Percentiles rank a stretch among this genome's conserved stretches.
Conservation (phyloP, 75 land plant species). For the Gnetum montanum region DNA sequence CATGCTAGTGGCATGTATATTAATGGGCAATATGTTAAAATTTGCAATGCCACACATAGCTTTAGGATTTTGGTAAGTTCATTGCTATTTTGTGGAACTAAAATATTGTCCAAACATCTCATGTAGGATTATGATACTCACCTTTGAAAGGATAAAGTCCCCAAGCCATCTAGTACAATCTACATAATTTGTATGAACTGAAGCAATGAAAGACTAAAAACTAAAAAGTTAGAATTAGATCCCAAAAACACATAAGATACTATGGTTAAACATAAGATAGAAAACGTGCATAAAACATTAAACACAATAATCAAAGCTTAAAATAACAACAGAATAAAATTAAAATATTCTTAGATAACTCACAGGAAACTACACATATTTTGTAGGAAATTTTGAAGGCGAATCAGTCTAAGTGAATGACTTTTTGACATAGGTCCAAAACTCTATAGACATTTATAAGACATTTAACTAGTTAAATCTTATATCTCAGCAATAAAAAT, state of each 20-base stretch:
- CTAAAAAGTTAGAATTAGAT: neutral
- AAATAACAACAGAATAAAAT: neutral
- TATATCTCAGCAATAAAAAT: neutral
- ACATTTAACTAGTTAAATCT: no score
- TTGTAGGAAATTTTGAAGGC: slow-evolving; percentile 92
- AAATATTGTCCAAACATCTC: no score
- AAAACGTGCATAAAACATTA: neutral
- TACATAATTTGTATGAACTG: slow-evolving; percentile 92
- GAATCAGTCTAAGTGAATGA: slow-evolving; percentile 92
- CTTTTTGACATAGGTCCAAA: slow-evolving; percentile 89
- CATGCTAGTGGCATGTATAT: no score
- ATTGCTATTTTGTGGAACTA: no score
- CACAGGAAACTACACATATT: slow-evolving; percentile 97
- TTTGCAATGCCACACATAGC: no score
- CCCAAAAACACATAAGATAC: neutral
- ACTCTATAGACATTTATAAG: slow-evolving; percentile 37
- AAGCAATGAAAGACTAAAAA: slow-evolving; percentile 73
- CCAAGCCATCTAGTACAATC: slow-evolving; percentile 98
- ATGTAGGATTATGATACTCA: slow-evolving; percentile 14
- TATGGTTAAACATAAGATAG: neutral
- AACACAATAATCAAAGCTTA: neutral
- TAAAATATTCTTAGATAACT: no score
- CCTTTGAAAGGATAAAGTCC: slow-evolving; percentile 93
- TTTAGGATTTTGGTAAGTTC: no score
- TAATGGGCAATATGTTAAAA: no score